phyloP scores from a whole-genome alignment of 176 grass and related monocot genomes.

The bread wheat (Triticum aestivum) region DNA sequence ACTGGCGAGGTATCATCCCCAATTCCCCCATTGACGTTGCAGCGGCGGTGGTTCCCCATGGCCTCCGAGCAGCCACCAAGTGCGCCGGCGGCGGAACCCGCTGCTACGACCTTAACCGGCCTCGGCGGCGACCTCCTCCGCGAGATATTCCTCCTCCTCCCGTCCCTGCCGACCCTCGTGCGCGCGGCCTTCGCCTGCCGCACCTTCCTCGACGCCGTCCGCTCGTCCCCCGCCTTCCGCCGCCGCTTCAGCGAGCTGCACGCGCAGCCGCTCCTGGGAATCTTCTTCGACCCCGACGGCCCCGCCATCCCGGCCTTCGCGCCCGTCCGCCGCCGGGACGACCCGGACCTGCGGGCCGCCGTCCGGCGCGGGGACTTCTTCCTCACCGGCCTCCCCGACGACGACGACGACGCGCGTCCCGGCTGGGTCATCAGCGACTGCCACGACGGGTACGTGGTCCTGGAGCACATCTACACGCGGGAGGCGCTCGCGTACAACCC shows the following conservation, averaged over 20 bases:
- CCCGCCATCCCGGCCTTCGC: neutral
- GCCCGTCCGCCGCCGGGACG: neutral
- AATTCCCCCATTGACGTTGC: neutral
- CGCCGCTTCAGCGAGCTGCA: neutral
- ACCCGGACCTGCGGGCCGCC: neutral
- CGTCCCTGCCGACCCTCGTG: neutral
- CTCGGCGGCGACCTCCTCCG: neutral
- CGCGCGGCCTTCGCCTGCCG: neutral
- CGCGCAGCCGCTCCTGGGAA: neutral
- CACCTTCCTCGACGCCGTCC: neutral
- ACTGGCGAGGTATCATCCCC: too few relatives aligned
- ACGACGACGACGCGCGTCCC: neutral
- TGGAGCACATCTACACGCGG: neutral
- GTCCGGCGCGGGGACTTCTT: neutral
- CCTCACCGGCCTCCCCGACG: neutral
- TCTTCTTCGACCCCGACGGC: neutral
- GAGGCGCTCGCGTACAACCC: neutral
- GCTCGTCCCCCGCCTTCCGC: neutral
- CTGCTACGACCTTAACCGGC: neutral
- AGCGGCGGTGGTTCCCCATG: neutral
- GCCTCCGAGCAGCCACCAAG: neutral
- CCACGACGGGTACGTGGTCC: neutral
- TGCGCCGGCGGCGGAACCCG: too few relatives aligned
- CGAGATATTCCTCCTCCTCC: neutral
- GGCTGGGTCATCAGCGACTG: neutral